Percentiles rank a stretch among this genome's conserved stretches.
phyloP scores from a whole-genome alignment of 2,329 filamentous ascomycete species.

The Aspergillus sp. region DNA sequence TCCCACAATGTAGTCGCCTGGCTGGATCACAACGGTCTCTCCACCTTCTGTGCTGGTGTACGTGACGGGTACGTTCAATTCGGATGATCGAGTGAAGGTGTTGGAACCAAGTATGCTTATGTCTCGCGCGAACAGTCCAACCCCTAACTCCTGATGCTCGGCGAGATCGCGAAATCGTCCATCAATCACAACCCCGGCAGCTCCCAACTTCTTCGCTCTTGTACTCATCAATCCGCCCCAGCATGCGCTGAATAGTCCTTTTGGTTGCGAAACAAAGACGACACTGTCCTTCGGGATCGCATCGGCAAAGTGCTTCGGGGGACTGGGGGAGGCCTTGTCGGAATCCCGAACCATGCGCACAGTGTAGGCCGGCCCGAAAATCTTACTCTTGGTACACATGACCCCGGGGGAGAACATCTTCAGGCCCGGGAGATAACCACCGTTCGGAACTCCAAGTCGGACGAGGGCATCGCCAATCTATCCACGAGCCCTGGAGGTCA shows the following conservation, averaged over 20 bases:
- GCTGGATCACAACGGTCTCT: conserved; percentile 28
- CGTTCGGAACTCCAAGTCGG: conserved; percentile 32
- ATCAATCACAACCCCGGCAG: conserved; percentile 41
- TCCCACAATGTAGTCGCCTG: conserved; percentile 37
- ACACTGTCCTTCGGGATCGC: conserved; percentile 33
- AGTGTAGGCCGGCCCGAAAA: conserved; percentile 33
- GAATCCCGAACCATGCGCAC: conserved; percentile 34
- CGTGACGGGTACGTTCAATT: conserved; percentile 35
- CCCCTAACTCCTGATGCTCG: conserved; percentile 31
- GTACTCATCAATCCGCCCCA: conserved; percentile 44
- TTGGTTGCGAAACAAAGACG: conserved; percentile 40
- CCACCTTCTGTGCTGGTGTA: conserved; percentile 25
- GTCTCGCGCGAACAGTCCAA: conserved; percentile 33
- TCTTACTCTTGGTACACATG: conserved; percentile 20
- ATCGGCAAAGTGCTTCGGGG: conserved; percentile 38
- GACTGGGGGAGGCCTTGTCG: conserved; percentile 30
- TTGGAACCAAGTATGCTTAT: conserved; percentile 35
- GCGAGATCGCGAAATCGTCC: conserved; percentile 39
- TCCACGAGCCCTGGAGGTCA: not conserved
- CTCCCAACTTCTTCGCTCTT: conserved; percentile 33
- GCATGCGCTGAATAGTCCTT: conserved; percentile 33
- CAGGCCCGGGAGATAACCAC: conserved; percentile 36
- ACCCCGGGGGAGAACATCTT: conserved; percentile 30
- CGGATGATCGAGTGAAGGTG: conserved; percentile 35
- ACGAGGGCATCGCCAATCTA: conserved; percentile 39